Conservation (phyloP, 805 yeast genomes). For the Debaryomyces tyrocola region DNA sequence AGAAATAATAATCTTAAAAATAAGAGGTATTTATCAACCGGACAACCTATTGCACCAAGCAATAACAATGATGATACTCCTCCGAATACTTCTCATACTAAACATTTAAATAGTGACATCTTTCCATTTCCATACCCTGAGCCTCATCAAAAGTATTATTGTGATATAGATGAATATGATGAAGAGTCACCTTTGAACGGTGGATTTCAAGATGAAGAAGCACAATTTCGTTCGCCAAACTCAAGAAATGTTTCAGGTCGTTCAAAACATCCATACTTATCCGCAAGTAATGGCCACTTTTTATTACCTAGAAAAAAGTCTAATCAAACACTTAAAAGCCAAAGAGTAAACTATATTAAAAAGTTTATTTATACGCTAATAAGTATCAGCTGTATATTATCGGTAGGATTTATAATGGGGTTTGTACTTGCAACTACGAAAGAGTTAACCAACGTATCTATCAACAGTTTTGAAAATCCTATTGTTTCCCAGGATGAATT, state of each 20-base stretch:
- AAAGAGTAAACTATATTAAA: slow-evolving; percentile 23
- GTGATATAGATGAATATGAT: slow-evolving; percentile 41
- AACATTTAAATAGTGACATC: slow-evolving; percentile 17
- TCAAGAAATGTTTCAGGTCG: slow-evolving; percentile 15
- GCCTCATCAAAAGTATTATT: slow-evolving; percentile 27
- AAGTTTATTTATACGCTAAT: slow-evolving; percentile 44
- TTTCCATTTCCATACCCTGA: slow-evolving; percentile 38
- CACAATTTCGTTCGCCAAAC: slow-evolving; percentile 10
- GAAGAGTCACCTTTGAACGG: slow-evolving; percentile 23
- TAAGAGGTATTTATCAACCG: slow-evolving; percentile 40
- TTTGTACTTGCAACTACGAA: slow-evolving; percentile 83
- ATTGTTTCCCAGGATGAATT: slow-evolving; percentile 82
- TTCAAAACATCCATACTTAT: slow-evolving; percentile 17
- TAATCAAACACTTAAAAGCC: slow-evolving; percentile 5
- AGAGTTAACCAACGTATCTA: slow-evolving; percentile 68
- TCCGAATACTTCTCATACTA: slow-evolving; percentile 6
- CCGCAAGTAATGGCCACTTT: slow-evolving; percentile 23
- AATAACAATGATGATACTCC: slow-evolving; percentile 6
- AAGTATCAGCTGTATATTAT: slow-evolving; percentile 50
- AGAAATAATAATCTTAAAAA: slow-evolving; percentile 18
- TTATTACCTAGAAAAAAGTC: slow-evolving; percentile 32
- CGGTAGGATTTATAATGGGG: slow-evolving; percentile 78
- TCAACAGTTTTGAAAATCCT: slow-evolving; percentile 64
- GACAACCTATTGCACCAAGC: slow-evolving; percentile 23
- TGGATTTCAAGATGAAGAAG: not conserved